Base-by-base conservation (phyloP, 208 protist species). In the Leptomonas pyrrhocoris region DNA sequence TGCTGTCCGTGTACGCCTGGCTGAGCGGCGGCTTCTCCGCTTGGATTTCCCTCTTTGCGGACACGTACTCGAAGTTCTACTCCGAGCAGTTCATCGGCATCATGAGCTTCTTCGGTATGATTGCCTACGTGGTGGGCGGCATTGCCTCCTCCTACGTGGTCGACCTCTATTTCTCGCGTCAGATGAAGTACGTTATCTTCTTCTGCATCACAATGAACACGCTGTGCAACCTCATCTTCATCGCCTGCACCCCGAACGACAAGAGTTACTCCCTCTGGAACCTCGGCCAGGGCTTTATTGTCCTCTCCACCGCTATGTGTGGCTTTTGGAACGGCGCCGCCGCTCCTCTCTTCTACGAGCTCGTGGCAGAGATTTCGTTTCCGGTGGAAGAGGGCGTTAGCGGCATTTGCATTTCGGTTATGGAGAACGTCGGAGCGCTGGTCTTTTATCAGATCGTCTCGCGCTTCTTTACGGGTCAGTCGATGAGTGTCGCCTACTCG, bases 171-270 rank as follows among this genome's bases (percentile, higher is more conserved):
- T 95, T 93, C 65, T 61, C 79, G 19, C 90, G 87, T 13, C 87
- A 93, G 69, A 95, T 95, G 90, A 95, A 95, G 76, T 89, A 93
- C 67, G 90, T 95, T 57, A 90, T 95, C 73, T 90, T 93, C 78
- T 85, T 92, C 69, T 93, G 87, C 70, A 85, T 93, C 36, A 86
- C 81, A 15, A 89, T 90, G 75, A 93, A 88, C 73, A 89, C 80
- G 57, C 36, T 95, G 38, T 79, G 78, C 68, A 92, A 91, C 51
- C 73, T 95, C 30, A 77, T 93, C 57, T 95, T 94, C 58, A 83
- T 95, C 45, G 81, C 87, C 36, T 89, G 74, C 58, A 93, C 86
- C 16, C 88, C 88, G 13, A 91, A 94, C 59, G 83, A 93, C 70
- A 83, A 86, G 50, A 85, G 85, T 8, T 88, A 88, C 79, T 84